These are phyloP conservation scores for Penicillium brevicompactum DNA, from an alignment of 2,329 filamentous ascomycete genomes.

Conservation along the genomic window DNA sequence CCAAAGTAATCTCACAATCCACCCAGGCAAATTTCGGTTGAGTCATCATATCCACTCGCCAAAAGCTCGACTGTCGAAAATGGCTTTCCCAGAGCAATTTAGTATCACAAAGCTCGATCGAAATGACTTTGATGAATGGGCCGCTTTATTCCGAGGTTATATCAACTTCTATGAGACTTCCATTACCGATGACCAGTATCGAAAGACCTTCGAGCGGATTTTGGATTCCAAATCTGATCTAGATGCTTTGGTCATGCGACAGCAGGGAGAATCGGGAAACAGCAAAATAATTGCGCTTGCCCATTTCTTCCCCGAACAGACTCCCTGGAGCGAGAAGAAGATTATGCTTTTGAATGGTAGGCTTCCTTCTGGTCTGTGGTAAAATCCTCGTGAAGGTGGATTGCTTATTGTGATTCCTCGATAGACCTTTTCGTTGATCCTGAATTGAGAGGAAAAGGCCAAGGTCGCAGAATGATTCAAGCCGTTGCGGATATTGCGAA, in stretches of 20 bases:
- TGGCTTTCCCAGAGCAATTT: not conserved
- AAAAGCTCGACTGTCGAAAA: not conserved
- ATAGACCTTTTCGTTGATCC: constrained; percentile 14
- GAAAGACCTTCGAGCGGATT: constrained; percentile 8
- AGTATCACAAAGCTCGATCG: constrained; percentile 4
- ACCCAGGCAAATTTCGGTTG: not conserved
- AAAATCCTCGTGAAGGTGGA: not conserved
- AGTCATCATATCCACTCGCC: not conserved
- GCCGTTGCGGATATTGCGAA: constrained; percentile 7
- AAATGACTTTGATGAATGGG: constrained; percentile 8
- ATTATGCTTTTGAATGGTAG: constrained; percentile 10
- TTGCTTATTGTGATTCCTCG: not conserved
- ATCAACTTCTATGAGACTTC: constrained; percentile 9
- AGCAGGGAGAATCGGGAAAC: not conserved
- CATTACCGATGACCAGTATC: constrained; percentile 7
- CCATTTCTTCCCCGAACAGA: constrained; percentile 12
- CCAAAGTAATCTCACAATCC: not conserved
- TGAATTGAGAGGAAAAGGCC: constrained; percentile 7
- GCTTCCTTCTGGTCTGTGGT: not conserved
- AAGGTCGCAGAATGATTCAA: constrained; percentile 9
- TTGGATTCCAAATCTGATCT: constrained; percentile 2
- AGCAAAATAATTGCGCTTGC: constrained; percentile 10
- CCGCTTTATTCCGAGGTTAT: constrained; percentile 3
- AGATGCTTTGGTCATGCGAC: constrained; percentile 6
- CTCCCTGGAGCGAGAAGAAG: constrained; percentile 10